phyloP scores from a whole-genome alignment of 495 filamentous ascomycete genomes.

The Aspergillus homomorphus region DNA sequence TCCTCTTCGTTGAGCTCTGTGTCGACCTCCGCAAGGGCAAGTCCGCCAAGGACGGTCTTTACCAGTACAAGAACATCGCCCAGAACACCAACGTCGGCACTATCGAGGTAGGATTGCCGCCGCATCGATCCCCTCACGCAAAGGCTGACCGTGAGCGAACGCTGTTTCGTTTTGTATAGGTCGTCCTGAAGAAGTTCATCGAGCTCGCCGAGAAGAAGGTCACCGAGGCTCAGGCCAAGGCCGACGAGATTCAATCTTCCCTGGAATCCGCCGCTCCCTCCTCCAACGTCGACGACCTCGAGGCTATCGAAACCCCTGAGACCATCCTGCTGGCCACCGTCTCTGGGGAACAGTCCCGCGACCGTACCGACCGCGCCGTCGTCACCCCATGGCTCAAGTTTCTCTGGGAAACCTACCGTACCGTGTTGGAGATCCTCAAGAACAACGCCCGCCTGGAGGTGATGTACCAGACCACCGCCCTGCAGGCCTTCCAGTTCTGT shows the following conservation, averaged over 20 bases:
- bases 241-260: conserved; percentile 86
- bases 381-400: conserved; percentile 99
- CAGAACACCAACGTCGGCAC: conserved; percentile 98
- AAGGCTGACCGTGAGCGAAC: not conserved
- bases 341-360: conserved; percentile 93
- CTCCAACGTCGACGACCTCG: conserved; percentile 85
- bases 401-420: conserved; percentile 99
- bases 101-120: conserved; percentile 68
- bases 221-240: conserved; percentile 91
- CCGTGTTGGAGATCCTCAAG: conserved; percentile 94
- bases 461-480: conserved; percentile 96
- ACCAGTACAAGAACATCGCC: conserved; percentile 99
- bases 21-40: conserved; percentile 97
- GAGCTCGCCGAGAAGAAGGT: conserved; percentile 95
- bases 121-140: not conserved
- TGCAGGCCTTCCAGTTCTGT: conserved; percentile 98
- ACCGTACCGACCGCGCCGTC: conserved; percentile 94
- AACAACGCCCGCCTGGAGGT: conserved; percentile 97
- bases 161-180: conserved; percentile 42
- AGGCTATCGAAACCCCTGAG: conserved; percentile 95
- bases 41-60: conserved; percentile 95
- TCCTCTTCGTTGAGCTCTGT: conserved; percentile 92
- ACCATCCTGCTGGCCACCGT: conserved; percentile 97
- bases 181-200: conserved; percentile 96
- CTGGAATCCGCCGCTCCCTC: conserved; percentile 69